Base-by-base conservation (phyloP, 2,329 filamentous ascomycete genomes). In the Fusarium guadeloupense region DNA sequence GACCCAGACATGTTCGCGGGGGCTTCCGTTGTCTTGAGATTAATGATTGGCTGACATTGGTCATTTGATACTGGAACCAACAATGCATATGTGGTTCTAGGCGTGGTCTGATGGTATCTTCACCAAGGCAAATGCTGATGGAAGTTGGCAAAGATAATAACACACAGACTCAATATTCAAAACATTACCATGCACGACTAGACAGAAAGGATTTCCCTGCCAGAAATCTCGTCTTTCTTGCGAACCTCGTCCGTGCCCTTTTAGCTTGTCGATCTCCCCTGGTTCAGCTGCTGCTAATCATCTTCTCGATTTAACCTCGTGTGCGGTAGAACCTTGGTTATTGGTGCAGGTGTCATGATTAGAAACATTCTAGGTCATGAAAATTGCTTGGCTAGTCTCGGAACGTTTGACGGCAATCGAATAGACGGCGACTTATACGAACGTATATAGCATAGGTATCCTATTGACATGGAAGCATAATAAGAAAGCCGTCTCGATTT, bases 241-340 rank as follows among this genome's bases (percentile, higher is more conserved):
- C 16, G 16, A 59, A 59, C 54, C 40, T 20, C 33, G 59, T 62
- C 59, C 43, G 54, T 61, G 60, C 60, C 44, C 37, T 42, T 26
- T 40, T 61, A 64, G 61, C 43, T 46, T 28, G 35, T 47, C 47
- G 35, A 62, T 53, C 55, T 33, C 38, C 49, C 37, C 28, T 9
- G 5, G 23, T 35, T 35, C 26, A 23, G 33, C 60, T 48, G 38
- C 44, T n/a, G n/a, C n/a, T n/a, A n/a, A n/a, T n/a, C n/a, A n/a
- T 33, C 31, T 39, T 61, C 45, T 55, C 43, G n/a, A 26, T 42
- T 52, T 39, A 57, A 25, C 51, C 61, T 52, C 61, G 61, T 64
- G 61, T 57, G 16, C 19, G 19, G 44, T 26, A 23, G 42, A 21
- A 31, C 43, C 43, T 37, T 40, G 33, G n/a, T 43, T 39, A 64